Conservation (phyloP, 108 stramenopile species). For the Discostella pseudostelligera region DNA sequence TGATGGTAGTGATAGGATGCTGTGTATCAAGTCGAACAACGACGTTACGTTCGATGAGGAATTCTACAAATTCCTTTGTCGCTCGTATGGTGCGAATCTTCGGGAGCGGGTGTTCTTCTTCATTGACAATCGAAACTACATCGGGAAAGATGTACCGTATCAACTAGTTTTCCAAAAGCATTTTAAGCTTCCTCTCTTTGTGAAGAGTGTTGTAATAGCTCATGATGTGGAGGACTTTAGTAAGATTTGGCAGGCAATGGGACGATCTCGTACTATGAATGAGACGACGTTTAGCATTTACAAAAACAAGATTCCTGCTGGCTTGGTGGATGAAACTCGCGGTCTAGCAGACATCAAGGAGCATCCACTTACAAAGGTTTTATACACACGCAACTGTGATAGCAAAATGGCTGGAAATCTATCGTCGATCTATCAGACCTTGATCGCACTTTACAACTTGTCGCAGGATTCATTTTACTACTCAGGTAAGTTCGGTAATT, state of each 20-base stretch:
- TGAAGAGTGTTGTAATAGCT: conserved; percentile 52
- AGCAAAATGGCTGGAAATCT: conserved; percentile 56
- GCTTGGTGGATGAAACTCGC: conserved; percentile 16
- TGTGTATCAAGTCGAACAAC: conserved; percentile 48
- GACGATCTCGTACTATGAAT: conserved; percentile 59
- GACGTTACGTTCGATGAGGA: conserved; percentile 58
- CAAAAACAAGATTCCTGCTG: conserved; percentile 41
- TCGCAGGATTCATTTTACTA: conserved; percentile 49
- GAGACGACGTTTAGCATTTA: conserved; percentile 52
- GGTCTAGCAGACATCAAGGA: conserved; percentile 45
- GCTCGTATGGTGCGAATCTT: conserved; percentile 42
- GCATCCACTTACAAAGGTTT: conserved; percentile 39
- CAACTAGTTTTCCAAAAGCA: conserved; percentile 43
- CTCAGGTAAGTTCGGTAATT: conserved; percentile 17
- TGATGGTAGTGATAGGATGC: conserved; percentile 54
- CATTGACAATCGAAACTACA: conserved; percentile 50
- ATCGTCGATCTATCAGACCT: conserved; percentile 52
- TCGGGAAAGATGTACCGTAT: conserved; percentile 33
- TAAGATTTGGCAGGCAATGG: conserved; percentile 67
- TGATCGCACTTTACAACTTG: conserved; percentile 51
- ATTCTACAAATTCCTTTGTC: conserved; percentile 52
- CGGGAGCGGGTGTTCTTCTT: conserved; percentile 47
- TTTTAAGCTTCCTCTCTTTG: conserved; percentile 41
- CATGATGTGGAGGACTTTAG: conserved; percentile 60
- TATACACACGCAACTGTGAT: conserved; percentile 55